These are phyloP conservation scores for Fusarium penzigii DNA, from an alignment of 2,329 filamentous ascomycete genomes.

Conservation along the genomic window DNA sequence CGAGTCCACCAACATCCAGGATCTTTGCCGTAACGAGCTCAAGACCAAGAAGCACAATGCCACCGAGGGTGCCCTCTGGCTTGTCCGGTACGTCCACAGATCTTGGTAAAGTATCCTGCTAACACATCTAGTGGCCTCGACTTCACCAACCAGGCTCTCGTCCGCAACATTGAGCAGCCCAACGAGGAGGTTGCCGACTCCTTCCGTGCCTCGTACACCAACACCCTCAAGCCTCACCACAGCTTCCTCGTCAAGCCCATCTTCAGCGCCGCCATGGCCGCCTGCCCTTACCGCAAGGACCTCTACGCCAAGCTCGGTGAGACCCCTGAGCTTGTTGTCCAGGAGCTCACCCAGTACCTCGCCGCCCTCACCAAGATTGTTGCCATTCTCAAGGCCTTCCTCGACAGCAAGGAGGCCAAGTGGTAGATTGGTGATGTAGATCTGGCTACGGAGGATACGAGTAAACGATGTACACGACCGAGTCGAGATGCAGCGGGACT, in stretches of 20 bases:
- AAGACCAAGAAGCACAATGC: conserved; percentile 87
- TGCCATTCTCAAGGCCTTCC: conserved; percentile 67
- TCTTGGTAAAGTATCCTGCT: too few relatives aligned
- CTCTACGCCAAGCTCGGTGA: conserved; percentile 87
- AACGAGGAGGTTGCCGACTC: conserved; percentile 78
- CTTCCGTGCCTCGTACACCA: conserved; percentile 82
- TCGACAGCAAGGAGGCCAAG: conserved; percentile 58
- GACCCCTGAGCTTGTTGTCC: conserved; percentile 61
- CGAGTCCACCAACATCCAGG: conserved; percentile 82
- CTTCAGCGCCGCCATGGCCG: conserved; percentile 90
- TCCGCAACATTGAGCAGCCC: conserved; percentile 69
- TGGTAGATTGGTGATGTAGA: conserved; percentile 42
- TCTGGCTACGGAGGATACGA: conserved; percentile 1
- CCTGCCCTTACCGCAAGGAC: conserved; percentile 88
- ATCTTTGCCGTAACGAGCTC: conserved; percentile 82
- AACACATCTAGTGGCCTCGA: conserved; percentile 71
- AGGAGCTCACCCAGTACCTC: conserved; percentile 71
- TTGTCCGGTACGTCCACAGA: conserved; percentile 66
- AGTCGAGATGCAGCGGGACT: not conserved
- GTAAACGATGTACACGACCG: not conserved
- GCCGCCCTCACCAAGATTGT: conserved; percentile 76
- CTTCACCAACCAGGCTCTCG: conserved; percentile 85
- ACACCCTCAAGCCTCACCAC: conserved; percentile 90
- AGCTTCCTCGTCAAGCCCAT: conserved; percentile 86
- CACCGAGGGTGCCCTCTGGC: conserved; percentile 88